Evolutionary conservation across 2,329 filamentous ascomycete genomes (phyloP), one percentile per base, ranked within the genome.

Genomic region (Ophiostoma perfectum): DNA sequence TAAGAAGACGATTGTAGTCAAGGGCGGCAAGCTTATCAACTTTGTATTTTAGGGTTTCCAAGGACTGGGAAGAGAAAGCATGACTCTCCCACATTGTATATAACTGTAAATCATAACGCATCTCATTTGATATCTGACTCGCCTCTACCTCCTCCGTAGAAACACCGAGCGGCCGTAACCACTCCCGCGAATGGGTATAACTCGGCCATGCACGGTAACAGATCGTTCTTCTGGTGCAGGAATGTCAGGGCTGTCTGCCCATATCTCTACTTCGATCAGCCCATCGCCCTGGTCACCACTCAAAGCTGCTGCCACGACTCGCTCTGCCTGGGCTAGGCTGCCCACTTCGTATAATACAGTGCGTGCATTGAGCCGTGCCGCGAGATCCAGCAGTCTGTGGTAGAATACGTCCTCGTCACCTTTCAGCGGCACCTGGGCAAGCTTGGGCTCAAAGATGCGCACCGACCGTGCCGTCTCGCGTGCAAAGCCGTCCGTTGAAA

Each of bases 381-480:
- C 86, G 9, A 90, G 77, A 0, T 83, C 77, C 1, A 93, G 76
- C 0, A 95, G 78, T 5, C 83, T 81, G 2, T 83, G 82, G 74
- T 95, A 95, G 75, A 95, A 95, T 1, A 84, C 77, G 67, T 87
- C 80, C 36, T 41, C 52, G 14, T 18, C n/a, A 5, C 16, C 64
- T 8, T 9, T 36, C 42, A 39, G 42, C 3, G 85, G 84, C 9
- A 98, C 91, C 14, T 98, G 82, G 0, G 95, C 95, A 12, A 91
- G 78, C 71, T 81, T 85, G 3, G 95, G 95, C 78, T 99, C 95
- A 75, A 87, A 92, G 63, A 87, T 87, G 16, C 92, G 86, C 42
- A 97, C 94, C 12, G 91, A 94, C 39, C 88, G 85, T 1, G 83
- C 81, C 0, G 90, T 93, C 18, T 86, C 85, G 52, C 78, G 82